phyloP scores from a whole-genome alignment of 257 asterid genomes.

The Avicennia marina region DNA sequence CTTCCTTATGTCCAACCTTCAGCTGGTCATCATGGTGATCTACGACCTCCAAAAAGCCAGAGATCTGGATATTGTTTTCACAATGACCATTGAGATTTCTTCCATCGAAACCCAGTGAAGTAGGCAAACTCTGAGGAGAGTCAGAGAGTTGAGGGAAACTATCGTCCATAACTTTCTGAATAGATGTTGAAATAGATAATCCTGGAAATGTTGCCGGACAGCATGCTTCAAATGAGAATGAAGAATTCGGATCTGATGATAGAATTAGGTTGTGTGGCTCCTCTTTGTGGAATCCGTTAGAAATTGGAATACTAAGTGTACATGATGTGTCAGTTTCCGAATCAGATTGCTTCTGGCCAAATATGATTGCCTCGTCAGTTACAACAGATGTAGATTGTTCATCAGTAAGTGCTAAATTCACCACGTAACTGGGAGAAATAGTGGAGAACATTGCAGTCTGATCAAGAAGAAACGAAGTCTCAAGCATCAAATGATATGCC shows the following conservation, averaged over 20 bases:
- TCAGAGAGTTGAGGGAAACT: conserved; percentile 50
- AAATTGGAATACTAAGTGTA: conserved; percentile 39
- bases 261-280: conserved; percentile 21
- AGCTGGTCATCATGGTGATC: conserved; percentile 26
- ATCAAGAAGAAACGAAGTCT: conserved; percentile 81
- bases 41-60: conserved; percentile 24
- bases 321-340: conserved; percentile 23
- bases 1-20: conserved; percentile 30
- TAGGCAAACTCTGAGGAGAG: conserved; percentile 29
- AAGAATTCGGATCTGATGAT: conserved; percentile 30
- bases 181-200: conserved; percentile 54
- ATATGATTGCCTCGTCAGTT: conserved; percentile 23
- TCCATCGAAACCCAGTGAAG: conserved; percentile 25
- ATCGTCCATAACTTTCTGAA: conserved; percentile 63
- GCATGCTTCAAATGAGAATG: conserved; percentile 46
- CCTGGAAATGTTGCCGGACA: conserved; percentile 54
- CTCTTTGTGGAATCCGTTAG: conserved; percentile 39
- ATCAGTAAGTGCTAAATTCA: conserved; percentile 32
- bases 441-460: conserved; percentile 88
- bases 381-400: conserved; percentile 19
- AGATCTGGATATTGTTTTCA: conserved; percentile 33
- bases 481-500: conserved; percentile 96
- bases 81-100: conserved; percentile 22
- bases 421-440: conserved; percentile 41
- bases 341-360: conserved; percentile 25